Base-by-base conservation (phyloP, 139 green algal genomes). In the Coelastrella sp. region DNA sequence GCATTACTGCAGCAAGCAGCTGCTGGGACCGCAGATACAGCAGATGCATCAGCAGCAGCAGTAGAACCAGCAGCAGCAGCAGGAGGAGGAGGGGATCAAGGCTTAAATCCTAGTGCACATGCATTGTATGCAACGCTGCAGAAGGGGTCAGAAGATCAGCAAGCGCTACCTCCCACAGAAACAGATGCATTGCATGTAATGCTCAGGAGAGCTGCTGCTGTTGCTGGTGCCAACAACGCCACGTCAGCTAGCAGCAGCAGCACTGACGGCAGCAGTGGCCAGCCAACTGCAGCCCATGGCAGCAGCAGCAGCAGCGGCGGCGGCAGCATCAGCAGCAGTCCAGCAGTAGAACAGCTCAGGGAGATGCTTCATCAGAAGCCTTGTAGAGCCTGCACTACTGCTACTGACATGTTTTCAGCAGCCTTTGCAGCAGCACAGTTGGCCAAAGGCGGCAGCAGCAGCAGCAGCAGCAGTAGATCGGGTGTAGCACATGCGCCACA, bases 351-450 rank as follows among this genome's bases (percentile, higher is more conserved):
- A 11, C 11, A 68, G 77, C 10, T 83, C 13, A 7, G 7, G 58
- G 71, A 61, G 7, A 74, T 74, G 20, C 56, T 90, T 10, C n/a
- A 73, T 59, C 13, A 74, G 7, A 81, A 86, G 61, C 56, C 61
- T 17, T 91, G 87, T 65, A 68, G 87, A 14, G 87, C 87, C 7
- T 91, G 87, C 78, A 91, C 87, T 20, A 91, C 77, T 13, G 83
- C 87, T 3, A 61, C 17, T 7, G 87, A 91, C 65, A 77, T 91
- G 77, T 87, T 91, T 22, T 61, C 85, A 61, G 76, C 87, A 47
- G 78, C 87, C 3, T 91, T 91, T 47, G n/a, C 68, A 77, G 73
- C 86, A 90, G 74, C 58, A 56, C 20, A 22, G 58, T 32, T 80
- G 16, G 17, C 68, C 23, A 22, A 80, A 20, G 23, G 16, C 54